A percentile compares a stretch with the other conserved stretches of the same genome.
Conservation (phyloP, 108 stramenopile genomes). For the Chaetoceros tenuissimus region DNA sequence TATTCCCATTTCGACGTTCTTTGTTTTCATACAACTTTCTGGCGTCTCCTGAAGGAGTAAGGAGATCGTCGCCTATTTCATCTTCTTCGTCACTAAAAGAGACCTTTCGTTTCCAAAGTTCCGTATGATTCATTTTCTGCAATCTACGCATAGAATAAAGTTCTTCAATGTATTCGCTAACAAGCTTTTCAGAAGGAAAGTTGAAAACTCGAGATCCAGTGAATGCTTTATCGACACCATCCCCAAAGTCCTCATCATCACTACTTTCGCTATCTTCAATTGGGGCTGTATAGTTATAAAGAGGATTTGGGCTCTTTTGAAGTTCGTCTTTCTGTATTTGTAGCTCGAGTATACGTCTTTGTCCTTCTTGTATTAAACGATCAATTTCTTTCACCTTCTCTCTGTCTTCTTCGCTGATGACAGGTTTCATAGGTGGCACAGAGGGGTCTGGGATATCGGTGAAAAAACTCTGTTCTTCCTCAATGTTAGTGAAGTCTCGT, state of each 20-base stretch:
- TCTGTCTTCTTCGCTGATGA: constrained; percentile 6
- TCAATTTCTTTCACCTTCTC: constrained; percentile 74
- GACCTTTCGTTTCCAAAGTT: constrained; percentile 58
- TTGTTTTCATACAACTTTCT: constrained; percentile 40
- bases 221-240: constrained; percentile 23
- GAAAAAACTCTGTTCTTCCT: not conserved
- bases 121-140: constrained; percentile 71
- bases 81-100: constrained; percentile 53
- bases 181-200: constrained; percentile 71
- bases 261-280: not conserved
- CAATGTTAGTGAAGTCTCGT: not conserved
- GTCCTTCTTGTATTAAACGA: constrained; percentile 41
- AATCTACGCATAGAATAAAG: constrained; percentile 51
- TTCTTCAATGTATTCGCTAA: constrained; percentile 79
- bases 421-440: not conserved
- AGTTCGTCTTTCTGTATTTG: constrained; percentile 80
- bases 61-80: constrained; percentile 49
- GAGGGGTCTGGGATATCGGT: not conserved
- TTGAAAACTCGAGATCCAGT: constrained; percentile 51
- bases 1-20: constrained; percentile 8
- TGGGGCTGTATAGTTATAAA: constrained; percentile 66
- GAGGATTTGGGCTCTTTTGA: constrained; percentile 71
- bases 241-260: constrained; percentile 17
- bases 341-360: constrained; percentile 46
- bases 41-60: constrained; percentile 55